A percentile compares a stretch with the other conserved stretches of the same genome.
Evolutionary conservation across 805 yeast genomes (phyloP).

Genomic region (Saturnispora saitoi): DNA sequence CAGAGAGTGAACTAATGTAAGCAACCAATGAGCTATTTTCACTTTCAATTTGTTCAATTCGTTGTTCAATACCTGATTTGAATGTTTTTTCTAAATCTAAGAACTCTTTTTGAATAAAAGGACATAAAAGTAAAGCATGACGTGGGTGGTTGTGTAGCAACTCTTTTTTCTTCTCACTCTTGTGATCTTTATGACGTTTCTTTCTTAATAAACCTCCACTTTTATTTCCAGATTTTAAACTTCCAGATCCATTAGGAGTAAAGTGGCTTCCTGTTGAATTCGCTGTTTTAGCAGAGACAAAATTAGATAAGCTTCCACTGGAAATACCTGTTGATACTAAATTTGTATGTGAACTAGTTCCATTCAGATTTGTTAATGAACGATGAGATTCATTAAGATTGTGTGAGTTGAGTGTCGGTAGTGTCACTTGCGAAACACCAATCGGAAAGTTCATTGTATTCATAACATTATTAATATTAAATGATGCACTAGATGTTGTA

Average conservation of each 20-base stretch:
- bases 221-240: neutral
- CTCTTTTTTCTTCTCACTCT: neutral
- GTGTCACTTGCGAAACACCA: neutral
- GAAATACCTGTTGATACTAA: neutral
- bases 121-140: conserved; percentile 9
- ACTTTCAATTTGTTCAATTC: conserved; percentile 20
- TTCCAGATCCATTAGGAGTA: neutral
- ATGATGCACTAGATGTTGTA: neutral
- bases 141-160: conserved; percentile 1
- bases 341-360: neutral
- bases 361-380: neutral
- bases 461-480: neutral
- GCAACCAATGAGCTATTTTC: conserved; percentile 26
- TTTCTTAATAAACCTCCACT: conserved; percentile 6
- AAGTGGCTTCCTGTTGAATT: neutral
- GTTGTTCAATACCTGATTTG: conserved; percentile 18
- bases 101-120: conserved; percentile 18
- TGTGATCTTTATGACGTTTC: neutral
- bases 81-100: conserved; percentile 22
- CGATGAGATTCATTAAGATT: neutral
- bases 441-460: neutral
- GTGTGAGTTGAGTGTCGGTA: neutral
- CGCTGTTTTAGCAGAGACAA: neutral
- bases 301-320: neutral
- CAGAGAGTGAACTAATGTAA: conserved; percentile 20